Percentiles rank a stretch among this genome's conserved stretches.
Conservation (phyloP, 1,284 basidiomycete genomes). For the Rhizopogon parksii region DNA sequence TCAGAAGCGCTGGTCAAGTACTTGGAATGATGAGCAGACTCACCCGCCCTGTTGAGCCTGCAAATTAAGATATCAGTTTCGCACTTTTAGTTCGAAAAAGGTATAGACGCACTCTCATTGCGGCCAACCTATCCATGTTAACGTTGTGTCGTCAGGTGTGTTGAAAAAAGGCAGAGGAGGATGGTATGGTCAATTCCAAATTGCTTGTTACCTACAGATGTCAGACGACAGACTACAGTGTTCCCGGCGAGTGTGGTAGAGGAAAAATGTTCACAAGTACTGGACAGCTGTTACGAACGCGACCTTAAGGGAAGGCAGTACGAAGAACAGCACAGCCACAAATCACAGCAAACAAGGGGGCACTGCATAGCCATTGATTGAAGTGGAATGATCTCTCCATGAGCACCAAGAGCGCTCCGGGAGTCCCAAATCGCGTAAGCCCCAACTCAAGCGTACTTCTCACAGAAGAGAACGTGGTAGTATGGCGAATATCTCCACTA, state of each 20-base stretch:
- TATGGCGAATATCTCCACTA: no score
- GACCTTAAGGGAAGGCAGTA: not conserved
- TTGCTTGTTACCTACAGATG: not conserved
- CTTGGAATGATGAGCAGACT: slow-evolving; percentile 36
- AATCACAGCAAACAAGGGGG: slow-evolving; percentile 2
- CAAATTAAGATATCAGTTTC: slow-evolving; percentile 10
- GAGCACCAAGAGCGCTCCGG: not conserved
- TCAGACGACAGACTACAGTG: not conserved
- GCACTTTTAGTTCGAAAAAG: not conserved
- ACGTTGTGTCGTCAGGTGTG: slow-evolving; percentile 17
- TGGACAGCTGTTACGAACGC: not conserved
- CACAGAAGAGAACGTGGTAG: no score
- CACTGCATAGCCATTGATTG: not conserved
- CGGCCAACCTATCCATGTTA: slow-evolving; percentile 74
- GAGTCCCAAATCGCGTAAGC: no score
- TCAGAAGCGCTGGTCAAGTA: slow-evolving; percentile 2
- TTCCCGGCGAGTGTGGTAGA: not conserved
- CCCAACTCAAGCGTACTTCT: no score
- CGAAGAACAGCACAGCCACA: not conserved
- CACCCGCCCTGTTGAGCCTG: slow-evolving; percentile 59
- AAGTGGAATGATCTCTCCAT: no score
- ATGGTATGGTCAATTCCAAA: not conserved
- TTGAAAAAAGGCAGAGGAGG: not conserved
- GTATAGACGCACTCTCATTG: slow-evolving; percentile 53
- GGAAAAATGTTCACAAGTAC: not conserved